A percentile compares a stretch with the other conserved stretches of the same genome.
phyloP scores from a whole-genome alignment of 1,284 basidiomycete species.

The Gomphus bonarii region DNA sequence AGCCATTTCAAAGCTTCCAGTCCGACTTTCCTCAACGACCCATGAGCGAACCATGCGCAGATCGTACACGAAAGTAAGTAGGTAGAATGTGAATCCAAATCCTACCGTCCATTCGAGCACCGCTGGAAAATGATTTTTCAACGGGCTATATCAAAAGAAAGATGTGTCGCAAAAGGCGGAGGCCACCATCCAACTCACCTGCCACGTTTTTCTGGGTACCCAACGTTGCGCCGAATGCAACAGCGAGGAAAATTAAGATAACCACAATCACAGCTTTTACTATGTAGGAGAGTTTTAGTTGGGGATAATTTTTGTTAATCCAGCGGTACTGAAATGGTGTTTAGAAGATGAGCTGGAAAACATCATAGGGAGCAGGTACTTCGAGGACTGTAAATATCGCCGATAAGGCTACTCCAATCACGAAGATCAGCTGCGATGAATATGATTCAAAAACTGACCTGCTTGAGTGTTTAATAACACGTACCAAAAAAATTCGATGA shows the following conservation, averaged over 20 bases:
- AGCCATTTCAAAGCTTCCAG: not conserved
- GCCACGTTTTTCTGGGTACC: slow-evolving; percentile 37
- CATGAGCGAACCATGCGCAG: slow-evolving; percentile 22
- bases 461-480: not conserved
- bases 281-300: slow-evolving; percentile 46
- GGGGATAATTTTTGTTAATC: slow-evolving; percentile 48
- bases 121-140: slow-evolving; percentile 23
- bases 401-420: slow-evolving; percentile 51
- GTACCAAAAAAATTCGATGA: slow-evolving; percentile 44
- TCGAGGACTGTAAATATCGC: slow-evolving; percentile 66
- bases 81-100: slow-evolving; percentile 61
- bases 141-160: not conserved
- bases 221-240: slow-evolving; percentile 48
- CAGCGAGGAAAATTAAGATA: slow-evolving; percentile 46
- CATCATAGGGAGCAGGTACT: slow-evolving; percentile 24
- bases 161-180: not conserved
- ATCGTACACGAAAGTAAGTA: slow-evolving; percentile 59
- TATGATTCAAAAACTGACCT: not conserved
- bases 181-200: slow-evolving; percentile 27
- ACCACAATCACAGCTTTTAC: slow-evolving; percentile 49
- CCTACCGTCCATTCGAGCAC: slow-evolving; percentile 64
- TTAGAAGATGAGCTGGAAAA: not conserved
- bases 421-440: slow-evolving; percentile 38
- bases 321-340: slow-evolving; percentile 40
- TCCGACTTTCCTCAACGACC: not conserved